Evolutionary conservation across 768 basidiomycete genomes (phyloP), one percentile per base, ranked within the genome.

Genomic region (Auricularia sp.): DNA sequence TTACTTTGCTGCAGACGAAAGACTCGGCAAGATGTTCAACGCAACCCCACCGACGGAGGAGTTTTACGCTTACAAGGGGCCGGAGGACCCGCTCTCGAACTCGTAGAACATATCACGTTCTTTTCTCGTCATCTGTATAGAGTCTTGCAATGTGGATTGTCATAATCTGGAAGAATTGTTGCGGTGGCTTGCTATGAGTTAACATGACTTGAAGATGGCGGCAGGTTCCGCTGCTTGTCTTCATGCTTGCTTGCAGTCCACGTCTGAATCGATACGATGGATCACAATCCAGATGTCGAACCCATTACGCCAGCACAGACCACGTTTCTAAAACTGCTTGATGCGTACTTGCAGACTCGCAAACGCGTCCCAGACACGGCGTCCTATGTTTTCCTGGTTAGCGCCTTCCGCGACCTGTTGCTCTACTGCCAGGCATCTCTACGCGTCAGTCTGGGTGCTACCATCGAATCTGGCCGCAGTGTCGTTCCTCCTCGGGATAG

Each of bases 301-400:
- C 79, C 86, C 13, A 82, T 94, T 47, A 85, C 90, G 4, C 91
- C 93, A 0, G 87, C 89, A 68, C 94, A 96, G 73, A 92, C 87
- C 3, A 89, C 84, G n/a, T 77, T 96, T 11, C 83, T 97, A 65
- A 95, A 94, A 74, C 78, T 96, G 16, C 77, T 94, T 13, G 94
- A 96, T 72, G 89, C 92, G 1, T 88, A 91, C 71, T 77, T 94
- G 63, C 88, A 91, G 29, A 67, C 54, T 69, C n/a, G n/a, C 24
- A 21, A 59, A 65, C 18, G 39, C 42, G 44, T 54, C 1, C 63
- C 42, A n/a, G 35, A 59, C 35, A n/a, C 61, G 63, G 16, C 36
- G 29, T 54, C 56, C 14, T 62, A 69, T 65, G 35, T 80, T 8
- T 85, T 91, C 77, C 75, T 92, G 35, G 78, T 84, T n/a, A 77